phyloP scores from a whole-genome alignment of 2,329 filamentous ascomycete genomes.

The Endoconidiophora polonica region DNA sequence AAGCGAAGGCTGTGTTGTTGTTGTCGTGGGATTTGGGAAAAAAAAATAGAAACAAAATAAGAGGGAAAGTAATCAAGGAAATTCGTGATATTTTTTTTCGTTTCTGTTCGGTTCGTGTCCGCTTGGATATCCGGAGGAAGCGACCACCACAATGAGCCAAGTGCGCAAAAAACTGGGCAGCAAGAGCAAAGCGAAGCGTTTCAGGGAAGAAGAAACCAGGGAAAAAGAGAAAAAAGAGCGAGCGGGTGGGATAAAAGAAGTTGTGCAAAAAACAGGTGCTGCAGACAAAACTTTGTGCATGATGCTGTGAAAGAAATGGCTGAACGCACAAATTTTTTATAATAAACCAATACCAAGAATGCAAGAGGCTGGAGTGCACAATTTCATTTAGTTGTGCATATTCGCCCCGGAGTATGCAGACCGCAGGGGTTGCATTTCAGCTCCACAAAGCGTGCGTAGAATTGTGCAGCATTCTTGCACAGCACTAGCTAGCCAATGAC shows the following conservation, averaged over 20 bases:
- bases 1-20: background rate
- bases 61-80: background rate
- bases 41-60: background rate
- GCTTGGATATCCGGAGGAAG: background rate
- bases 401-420: background rate
- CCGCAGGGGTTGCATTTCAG: background rate
- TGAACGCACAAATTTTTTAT: background rate
- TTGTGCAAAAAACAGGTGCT: background rate
- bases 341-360: constrained; percentile 3
- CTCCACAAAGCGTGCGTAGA: background rate
- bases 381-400: background rate
- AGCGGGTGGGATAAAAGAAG: background rate
- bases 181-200: background rate
- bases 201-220: constrained; percentile 1
- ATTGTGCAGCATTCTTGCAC: too few species aligned
- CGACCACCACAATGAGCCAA: too few species aligned
- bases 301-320: background rate
- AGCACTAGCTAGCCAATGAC: too few species aligned
- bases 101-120: background rate
- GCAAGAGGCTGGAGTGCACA: constrained; percentile 10
- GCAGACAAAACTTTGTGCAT: background rate
- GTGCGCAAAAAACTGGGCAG: background rate
- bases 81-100: constrained; percentile 5
- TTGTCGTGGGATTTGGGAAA: background rate
- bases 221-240: constrained; percentile 5